Evolutionary conservation across 1,284 basidiomycete genomes (phyloP), one percentile per base, ranked within the genome.

Genomic region (Mycosarcoma mackinlayi): DNA sequence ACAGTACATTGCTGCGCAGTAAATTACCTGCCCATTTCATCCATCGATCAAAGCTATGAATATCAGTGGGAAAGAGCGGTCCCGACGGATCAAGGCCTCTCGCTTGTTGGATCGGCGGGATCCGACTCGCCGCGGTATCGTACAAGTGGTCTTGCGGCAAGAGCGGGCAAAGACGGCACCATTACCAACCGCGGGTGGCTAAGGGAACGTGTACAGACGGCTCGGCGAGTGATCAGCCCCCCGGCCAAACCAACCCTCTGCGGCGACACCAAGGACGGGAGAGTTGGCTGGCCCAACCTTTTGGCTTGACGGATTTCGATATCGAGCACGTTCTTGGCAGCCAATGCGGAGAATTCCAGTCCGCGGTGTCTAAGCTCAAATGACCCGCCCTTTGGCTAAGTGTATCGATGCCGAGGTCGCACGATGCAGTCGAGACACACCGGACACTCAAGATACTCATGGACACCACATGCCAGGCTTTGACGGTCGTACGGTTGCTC

Each of bases 161-260:
- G 19, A 41, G 61, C 61, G 61, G 54, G 23, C 34, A 49, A 25
- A 34, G 30, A 41, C 59, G 52, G 50, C 52, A 35, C 41, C 47
- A 41, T 6, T 13, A 39, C n/a, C 37, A 31, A 46, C 49, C 48
- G 42, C 44, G 38, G 42, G 39, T 5, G 28, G 24, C 19, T 6
- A n/a, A 42, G 57, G 40, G 57, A 59, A 59, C 57, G 57, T 59
- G 57, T 52, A 27, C 56, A 47, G 46, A 33, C 40, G 18, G n/a
- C 34, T 25, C 30, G 16, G 25, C 21, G 46, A 37, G 40, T 39
- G 40, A 40, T 14, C 14, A 35, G n/a, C 34, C n/a, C n/a, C n/a
- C n/a, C n/a, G n/a, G n/a, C n/a, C n/a, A n/a, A n/a, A n/a, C n/a
- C n/a, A n/a, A n/a, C n/a, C n/a, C n/a, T n/a, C n/a, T n/a, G n/a